Evolutionary conservation across 306 rosid genomes (phyloP), one percentile per base, ranked within the genome.

Genomic region (Begonia fuchsioides): DNA sequence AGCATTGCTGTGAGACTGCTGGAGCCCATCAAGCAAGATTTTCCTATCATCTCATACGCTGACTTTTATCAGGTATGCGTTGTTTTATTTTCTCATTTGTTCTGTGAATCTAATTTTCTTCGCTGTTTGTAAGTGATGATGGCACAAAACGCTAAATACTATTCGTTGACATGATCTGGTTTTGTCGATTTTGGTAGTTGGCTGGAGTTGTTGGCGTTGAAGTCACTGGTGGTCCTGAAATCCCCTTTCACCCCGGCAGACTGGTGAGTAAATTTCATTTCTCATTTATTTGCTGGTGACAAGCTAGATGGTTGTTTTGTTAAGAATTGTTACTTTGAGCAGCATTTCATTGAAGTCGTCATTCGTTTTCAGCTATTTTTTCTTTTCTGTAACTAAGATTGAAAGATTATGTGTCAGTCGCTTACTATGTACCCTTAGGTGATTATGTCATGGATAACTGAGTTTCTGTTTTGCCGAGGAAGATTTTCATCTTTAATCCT

Each of bases 121-220:
- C 5, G 7, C 8, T 26, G 4, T 26, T 26, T 26, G 35, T n/a
- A 26, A 26, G 35, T 26, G 35, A 26, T 26, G 35, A n/a, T 26
- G 35, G 8, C 35, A 26, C 7, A 8, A 8, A 26, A 5, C 7
- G 35, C 6, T 26, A 26, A 6, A 3, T 6, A 7, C 1, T 45
- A 32, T 26, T 52, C 35, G 12, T 12, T 40, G 18, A 19, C 6
- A 52, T 14, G 6, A 0, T 26, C 35, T 46, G 53, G 18, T 10
- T 8, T 45, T 18, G 41, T 15, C 44, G 35, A 44, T 12, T 47
- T 15, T 45, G 45, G 53, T 51, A 79, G 87, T 63, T 79, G 67
- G 83, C 80, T 47, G 80, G 87, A 47, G 78, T 72, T 53, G 74
- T 79, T 55, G 83, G 83, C 0, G 72, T 76, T 12, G 87, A 76